Base-by-base conservation (phyloP, 768 basidiomycete genomes). In the Mycena indigotica region DNA sequence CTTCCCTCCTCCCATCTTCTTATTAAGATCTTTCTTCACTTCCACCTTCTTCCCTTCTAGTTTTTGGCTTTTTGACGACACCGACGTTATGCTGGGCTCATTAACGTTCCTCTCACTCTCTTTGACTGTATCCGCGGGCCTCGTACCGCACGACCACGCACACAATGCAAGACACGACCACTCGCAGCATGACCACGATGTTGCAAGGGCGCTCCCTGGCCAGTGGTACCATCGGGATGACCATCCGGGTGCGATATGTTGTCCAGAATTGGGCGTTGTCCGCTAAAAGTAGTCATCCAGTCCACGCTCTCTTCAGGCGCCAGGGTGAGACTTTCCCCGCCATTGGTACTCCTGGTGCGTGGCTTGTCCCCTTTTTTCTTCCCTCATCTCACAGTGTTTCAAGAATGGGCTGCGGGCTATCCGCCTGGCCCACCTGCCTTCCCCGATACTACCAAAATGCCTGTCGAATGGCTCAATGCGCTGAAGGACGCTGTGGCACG, bases 401-500 rank as follows among this genome's bases (percentile, higher is more conserved):
- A 40, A 56, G 59, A 29, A 24, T 60, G 59, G 59, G 23, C 38
- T 13, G 13, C 5, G 0, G 52, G 28, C 1, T 57, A 53, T 23
- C 60, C 60, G 2, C 19, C 44, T 21, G 41, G 25, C 13, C 54
- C 50, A 25, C 39, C 53, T 2, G 23, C 19, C 2, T 38, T 38
- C 1, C 58, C 51, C n/a, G 52, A 61, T 26, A 24, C 41, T 10
- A 55, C 21, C 3, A 13, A n/a, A 15, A 19, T 60, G 13, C 60
- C 55, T 4, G 52, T 55, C 13, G 55, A 40, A 17, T 61, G 60
- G 60, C 21, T 44, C 25, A 30, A 44, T 2, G 60, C 91, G 5
- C 78, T 95, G 60, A 77, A 82, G 50, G 78, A 75, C 17, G 90
- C 88, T n/a, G 76, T 87, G 17, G 66, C 78, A 1, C 83, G 86